Evolutionary conservation across 2,329 filamentous ascomycete genomes (phyloP), one percentile per base, ranked within the genome.

Genomic region (Stagonosporopsis vannaccii): DNA sequence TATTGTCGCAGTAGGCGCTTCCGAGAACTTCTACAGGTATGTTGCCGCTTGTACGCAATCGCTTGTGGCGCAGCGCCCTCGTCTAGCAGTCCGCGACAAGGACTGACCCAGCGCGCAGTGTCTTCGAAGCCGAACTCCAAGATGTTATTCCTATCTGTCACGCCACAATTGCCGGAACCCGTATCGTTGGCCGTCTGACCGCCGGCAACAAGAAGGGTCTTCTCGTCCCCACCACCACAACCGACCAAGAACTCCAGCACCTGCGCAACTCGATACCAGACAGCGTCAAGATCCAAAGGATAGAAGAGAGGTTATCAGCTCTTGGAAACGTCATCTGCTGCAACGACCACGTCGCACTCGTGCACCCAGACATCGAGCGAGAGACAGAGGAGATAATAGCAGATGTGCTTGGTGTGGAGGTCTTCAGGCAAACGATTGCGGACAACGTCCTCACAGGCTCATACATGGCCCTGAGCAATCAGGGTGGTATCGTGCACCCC

Each of bases 321-420:
- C 87, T 99, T 23, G 95, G 95, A 60, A 99, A 99, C 75, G 95
- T 98, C 61, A 97, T 99, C 72, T 96, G 92, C 72, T 87, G 87
- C 72, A 98, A 98, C 79, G 95, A 99, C 79, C 93, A 97, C 79
- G 95, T 98, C 66, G 95, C 95, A 48, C 88, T 99, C 40, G 88
- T 98, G 60, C 95, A 99, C 77, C 95, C 95, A 11, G 95, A 99
- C 74, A 84, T 99, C 58, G 95, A 98, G 84, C 90, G 94, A 60
- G 95, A 99, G 82, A 97, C 93, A 15, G 95, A 99, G 80, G 95
- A 99, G 82, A 97, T 99, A 78, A 93, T 99, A 74, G 92, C 95
- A 69, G 95, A 99, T 76, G 91, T 96, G 57, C 82, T 96, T 19
- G 91, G 91, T 61, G 91, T 96, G 55, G 91, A 96, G 77, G 91